Base-by-base conservation (phyloP, 495 filamentous ascomycete genomes). In the Sphaerosporella brunnea region DNA sequence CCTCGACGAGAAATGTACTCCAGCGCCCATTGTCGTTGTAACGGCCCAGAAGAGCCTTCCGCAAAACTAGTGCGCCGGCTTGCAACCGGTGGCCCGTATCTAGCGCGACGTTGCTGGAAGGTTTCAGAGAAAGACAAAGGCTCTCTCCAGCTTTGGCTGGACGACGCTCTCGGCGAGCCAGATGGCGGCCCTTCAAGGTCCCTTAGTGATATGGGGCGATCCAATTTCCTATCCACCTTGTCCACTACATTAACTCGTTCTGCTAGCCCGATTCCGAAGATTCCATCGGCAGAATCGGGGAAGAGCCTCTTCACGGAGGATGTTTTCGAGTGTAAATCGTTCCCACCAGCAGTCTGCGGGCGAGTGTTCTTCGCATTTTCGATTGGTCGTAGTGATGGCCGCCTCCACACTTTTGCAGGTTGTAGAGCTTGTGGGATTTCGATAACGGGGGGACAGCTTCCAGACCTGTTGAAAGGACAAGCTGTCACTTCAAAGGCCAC, bases 401-500 rank as follows among this genome's bases (percentile, higher is more conserved):
- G 49, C 25, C 51, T 59, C 56, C 56, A 59, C 11, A 59, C 56
- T 15, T 47, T 58, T 3, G 51, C 58, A 11, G 56, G 56, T 30
- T 51, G 44, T 16, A 59, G 26, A 34, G 44, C 32, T 23, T 46
- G 51, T 4, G 57, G 35, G 34, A 50, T 47, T 16, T 49, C 11
- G 19, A 25, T 23, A 18, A 48, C 51, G 21, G 51, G 44, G 9
- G 47, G 24, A 18, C 39, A 48, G 4, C 48, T 49, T 37, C 43
- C 55, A 7, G 55, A 46, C 18, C 56, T 52, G 13, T 47, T 26
- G 35, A 59, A 59, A 13, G 56, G 56, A 28, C 55, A 59, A 11
- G 53, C 30, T 16, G 56, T 59, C 13, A 59, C 39, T 45, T 59
- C 56, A 26, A 60, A 59, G 21, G 56, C 56, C 20, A 58, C 42